Conservation (phyloP, 768 basidiomycete genomes). For the Serpula lacrymans region DNA sequence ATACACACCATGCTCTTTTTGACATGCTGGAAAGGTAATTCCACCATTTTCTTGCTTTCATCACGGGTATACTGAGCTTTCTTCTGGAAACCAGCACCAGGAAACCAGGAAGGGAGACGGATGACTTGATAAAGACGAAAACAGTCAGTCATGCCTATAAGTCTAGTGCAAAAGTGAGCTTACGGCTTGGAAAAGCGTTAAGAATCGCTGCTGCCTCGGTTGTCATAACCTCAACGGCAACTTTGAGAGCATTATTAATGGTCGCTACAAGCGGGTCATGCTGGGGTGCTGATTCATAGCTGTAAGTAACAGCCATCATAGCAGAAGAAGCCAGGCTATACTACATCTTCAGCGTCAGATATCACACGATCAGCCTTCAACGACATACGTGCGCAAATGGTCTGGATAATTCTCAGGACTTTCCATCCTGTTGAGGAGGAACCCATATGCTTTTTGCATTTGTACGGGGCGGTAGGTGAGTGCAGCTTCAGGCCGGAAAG, state of each 20-base stretch:
- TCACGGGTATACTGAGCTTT: constrained; percentile 5
- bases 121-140: constrained; percentile 12
- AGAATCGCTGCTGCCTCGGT: constrained; percentile 6
- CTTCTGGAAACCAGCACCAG: constrained; percentile 8
- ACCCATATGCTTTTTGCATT: constrained; percentile 21
- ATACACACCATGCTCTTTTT: constrained; percentile 9
- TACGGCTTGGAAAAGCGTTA: constrained; percentile 15
- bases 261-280: constrained; percentile 7
- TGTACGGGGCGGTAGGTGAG: constrained; percentile 19
- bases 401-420: constrained; percentile 11
- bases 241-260: neutral
- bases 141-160: neutral
- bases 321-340: no score
- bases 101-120: constrained; percentile 24
- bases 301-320: constrained; percentile 9
- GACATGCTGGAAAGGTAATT: constrained; percentile 15
- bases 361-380: neutral
- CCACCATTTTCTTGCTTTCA: no score
- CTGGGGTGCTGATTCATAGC: constrained; percentile 6
- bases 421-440: constrained; percentile 23
- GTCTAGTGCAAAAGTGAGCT: no score
- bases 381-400: constrained; percentile 24
- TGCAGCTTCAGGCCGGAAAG: constrained; percentile 19
- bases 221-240: neutral
- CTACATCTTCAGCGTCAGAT: neutral